A percentile compares a stretch with the other conserved stretches of the same genome.
Evolutionary conservation across 306 rosid genomes (phyloP).

Genomic region (Luffa acutangula): DNA sequence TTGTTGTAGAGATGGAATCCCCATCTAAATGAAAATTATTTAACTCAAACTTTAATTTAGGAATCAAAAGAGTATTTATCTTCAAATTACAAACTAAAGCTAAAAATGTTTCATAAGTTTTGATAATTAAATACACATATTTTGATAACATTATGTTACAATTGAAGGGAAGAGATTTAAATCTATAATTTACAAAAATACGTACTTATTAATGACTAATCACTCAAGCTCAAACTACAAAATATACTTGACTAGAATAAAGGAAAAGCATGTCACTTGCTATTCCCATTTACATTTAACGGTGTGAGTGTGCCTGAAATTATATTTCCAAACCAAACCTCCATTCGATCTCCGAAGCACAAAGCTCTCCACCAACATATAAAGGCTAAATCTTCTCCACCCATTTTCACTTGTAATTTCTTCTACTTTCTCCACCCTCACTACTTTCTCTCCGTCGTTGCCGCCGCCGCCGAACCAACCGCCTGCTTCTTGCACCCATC

Average conservation of each 20-base stretch:
- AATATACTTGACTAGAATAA: neutral
- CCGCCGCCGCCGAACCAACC: constrained; percentile 58
- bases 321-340: neutral
- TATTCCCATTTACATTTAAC: constrained; percentile 10
- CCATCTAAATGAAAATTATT: no score
- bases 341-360: constrained; percentile 4
- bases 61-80: no score
- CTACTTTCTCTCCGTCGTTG: constrained; percentile 20
- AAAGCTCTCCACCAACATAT: constrained; percentile 15
- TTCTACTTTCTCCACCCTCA: constrained; percentile 37
- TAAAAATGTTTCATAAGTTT: neutral
- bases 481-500: constrained; percentile 64
- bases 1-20: no score
- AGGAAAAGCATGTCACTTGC: neutral
- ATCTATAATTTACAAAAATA: neutral
- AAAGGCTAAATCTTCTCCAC: constrained; percentile 8
- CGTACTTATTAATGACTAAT: neutral
- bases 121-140: neutral
- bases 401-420: constrained; percentile 23
- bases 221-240: neutral
- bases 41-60: no score
- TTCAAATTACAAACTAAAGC: no score
- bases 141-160: no score
- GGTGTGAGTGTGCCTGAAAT: constrained; percentile 9
- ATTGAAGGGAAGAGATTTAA: neutral